Percentiles rank a stretch among this genome's conserved stretches.
These are phyloP conservation scores for Thalia dealbata DNA, from an alignment of 176 grass and related monocot genomes.

Conservation along the genomic window DNA sequence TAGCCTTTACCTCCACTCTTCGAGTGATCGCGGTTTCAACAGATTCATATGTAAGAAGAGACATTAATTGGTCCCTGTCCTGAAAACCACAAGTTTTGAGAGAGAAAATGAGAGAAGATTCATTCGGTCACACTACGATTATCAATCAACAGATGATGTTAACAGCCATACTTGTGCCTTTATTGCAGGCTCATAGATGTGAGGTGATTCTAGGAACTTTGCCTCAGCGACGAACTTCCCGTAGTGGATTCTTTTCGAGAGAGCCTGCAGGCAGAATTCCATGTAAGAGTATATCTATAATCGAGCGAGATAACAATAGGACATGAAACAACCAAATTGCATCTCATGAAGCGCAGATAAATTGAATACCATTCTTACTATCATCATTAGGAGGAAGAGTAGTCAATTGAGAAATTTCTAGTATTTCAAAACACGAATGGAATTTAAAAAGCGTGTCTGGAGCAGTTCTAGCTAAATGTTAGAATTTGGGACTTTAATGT, in stretches of 20 bases:
- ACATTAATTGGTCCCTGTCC: conserved; percentile 53
- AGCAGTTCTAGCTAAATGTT: neutral
- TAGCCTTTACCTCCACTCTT: conserved; percentile 62
- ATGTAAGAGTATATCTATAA: neutral
- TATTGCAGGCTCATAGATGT: conserved; percentile 61
- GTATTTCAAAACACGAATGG: neutral
- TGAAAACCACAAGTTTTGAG: conserved; percentile 22
- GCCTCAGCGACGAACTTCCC: conserved; percentile 95
- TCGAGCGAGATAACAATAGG: neutral
- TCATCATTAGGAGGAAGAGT: neutral
- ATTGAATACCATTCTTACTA: neutral
- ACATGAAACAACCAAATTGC: neutral
- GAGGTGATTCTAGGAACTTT: conserved; percentile 62
- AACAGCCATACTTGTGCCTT: conserved; percentile 33
- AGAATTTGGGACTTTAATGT: neutral
- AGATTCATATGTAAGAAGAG: conserved; percentile 48
- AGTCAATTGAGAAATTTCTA: neutral
- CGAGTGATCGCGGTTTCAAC: conserved; percentile 54
- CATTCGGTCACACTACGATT: neutral
- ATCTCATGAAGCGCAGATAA: neutral
- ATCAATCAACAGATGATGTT: neutral
- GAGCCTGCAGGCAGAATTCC: conserved; percentile 30
- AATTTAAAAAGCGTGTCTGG: neutral
- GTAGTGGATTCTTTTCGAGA: conserved; percentile 98
- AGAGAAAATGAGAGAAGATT: neutral